phyloP scores from a whole-genome alignment of 1,139 yeast genomes.

The Nadsonia starkeyi-henricii region DNA sequence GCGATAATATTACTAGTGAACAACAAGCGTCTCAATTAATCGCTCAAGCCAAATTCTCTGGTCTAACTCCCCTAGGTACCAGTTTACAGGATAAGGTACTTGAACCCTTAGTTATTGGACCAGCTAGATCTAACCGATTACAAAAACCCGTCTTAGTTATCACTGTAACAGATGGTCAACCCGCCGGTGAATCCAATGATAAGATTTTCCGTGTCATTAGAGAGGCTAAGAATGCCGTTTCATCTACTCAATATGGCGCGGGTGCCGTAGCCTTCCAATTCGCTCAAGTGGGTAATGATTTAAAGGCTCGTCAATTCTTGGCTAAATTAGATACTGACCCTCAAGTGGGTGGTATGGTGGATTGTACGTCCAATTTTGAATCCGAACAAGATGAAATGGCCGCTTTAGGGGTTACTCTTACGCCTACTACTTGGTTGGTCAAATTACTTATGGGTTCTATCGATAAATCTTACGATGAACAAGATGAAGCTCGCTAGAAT shows the following conservation, averaged over 20 bases:
- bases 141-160: conserved; percentile 22
- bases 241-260: conserved; percentile 18
- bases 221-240: conserved; percentile 17
- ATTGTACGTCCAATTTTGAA: conserved; percentile 23
- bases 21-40: conserved; percentile 18
- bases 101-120: conserved; percentile 20
- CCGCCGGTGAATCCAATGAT: conserved; percentile 21
- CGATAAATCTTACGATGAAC: conserved; percentile 20
- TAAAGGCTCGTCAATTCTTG: conserved; percentile 23
- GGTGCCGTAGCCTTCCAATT: conserved; percentile 24
- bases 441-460: conserved; percentile 22
- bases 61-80: conserved; percentile 24
- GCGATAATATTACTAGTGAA: conserved; percentile 18
- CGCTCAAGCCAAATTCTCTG: conserved; percentile 18
- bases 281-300: conserved; percentile 24
- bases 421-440: conserved; percentile 22
- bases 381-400: conserved; percentile 25
- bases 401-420: conserved; percentile 19
- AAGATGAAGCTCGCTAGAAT: conserved; percentile 16
- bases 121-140: conserved; percentile 16
- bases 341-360: conserved; percentile 22
- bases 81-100: conserved; percentile 18
- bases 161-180: conserved; percentile 23
- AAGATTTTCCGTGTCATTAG: conserved; percentile 18
- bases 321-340: conserved; percentile 19